A percentile compares a stretch with the other conserved stretches of the same genome.
Conservation (phyloP, 768 basidiomycete species). For the Russula sp. region DNA sequence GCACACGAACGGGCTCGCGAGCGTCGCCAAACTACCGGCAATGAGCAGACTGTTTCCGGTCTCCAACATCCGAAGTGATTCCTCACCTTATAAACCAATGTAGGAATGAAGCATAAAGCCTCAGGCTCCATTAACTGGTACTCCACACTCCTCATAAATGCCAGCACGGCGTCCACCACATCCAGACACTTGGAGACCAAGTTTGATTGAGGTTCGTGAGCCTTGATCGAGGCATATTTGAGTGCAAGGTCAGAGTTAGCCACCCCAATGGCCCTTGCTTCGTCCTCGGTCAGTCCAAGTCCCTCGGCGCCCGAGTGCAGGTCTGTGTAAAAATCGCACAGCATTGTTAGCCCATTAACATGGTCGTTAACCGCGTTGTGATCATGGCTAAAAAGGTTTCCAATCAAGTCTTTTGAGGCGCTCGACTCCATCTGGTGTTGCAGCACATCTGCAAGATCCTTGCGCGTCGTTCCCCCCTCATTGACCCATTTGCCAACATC, state of each 20-base stretch:
- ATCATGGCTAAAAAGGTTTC: constrained; percentile 88
- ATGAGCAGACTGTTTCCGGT: not conserved
- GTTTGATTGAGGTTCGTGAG: constrained; percentile 89
- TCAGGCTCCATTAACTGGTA: constrained; percentile 85
- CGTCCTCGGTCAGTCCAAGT: constrained; percentile 44
- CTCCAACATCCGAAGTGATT: constrained; percentile 10
- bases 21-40: constrained; percentile 81
- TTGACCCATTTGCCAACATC: constrained; percentile 83
- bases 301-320: constrained; percentile 56
- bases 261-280: constrained; percentile 61
- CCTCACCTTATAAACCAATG: constrained; percentile 85
- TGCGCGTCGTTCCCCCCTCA: constrained; percentile 76
- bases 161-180: constrained; percentile 72
- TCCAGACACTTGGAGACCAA: constrained; percentile 86
- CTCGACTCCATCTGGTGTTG: constrained; percentile 91
- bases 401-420: constrained; percentile 68
- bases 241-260: constrained; percentile 89
- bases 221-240: constrained; percentile 90
- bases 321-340: constrained; percentile 72
- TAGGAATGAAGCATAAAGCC: constrained; percentile 83
- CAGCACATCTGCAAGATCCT: constrained; percentile 82
- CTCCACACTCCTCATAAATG: constrained; percentile 67
- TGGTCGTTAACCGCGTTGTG: constrained; percentile 94
- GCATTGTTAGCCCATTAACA: constrained; percentile 65
- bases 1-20: constrained; percentile 72